phyloP scores from a whole-genome alignment of 441 rosid genomes.

The Pelargonium cotyledonis region DNA sequence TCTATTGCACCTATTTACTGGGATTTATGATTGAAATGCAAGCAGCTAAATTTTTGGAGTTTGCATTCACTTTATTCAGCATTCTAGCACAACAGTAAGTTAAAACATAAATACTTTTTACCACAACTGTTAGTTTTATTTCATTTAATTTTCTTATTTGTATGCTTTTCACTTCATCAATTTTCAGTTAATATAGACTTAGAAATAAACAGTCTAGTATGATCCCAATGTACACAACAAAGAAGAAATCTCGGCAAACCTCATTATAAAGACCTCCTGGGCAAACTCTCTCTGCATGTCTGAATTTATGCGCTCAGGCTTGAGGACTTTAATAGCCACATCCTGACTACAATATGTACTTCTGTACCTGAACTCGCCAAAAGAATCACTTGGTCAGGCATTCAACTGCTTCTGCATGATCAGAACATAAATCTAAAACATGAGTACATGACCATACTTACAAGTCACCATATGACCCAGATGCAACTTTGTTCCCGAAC shows the following conservation, averaged over 20 bases:
- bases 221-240: background rate
- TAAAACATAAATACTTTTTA: background rate
- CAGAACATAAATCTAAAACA: conserved; percentile 12
- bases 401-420: background rate
- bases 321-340: conserved; percentile 68
- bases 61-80: background rate
- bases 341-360: conserved; percentile 69
- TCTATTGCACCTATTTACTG: background rate
- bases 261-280: conserved; percentile 70
- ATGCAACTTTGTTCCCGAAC: conserved; percentile 55
- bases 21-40: background rate
- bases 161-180: background rate
- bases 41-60: background rate
- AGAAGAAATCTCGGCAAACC: conserved; percentile 31
- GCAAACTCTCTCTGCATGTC: conserved; percentile 67
- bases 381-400: conserved; percentile 11
- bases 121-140: background rate
- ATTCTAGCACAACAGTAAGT: conserved; percentile 1
- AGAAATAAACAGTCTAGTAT: background rate
- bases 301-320: conserved; percentile 57
- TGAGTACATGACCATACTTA: conserved; percentile 32
- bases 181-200: background rate
- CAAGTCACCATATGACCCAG: conserved; percentile 72
- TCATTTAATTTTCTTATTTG: background rate
- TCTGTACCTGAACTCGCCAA: conserved; percentile 39